These are phyloP conservation scores for Kuraishia floccosa DNA, from an alignment of 805 yeast genomes.

Conservation along the genomic window DNA sequence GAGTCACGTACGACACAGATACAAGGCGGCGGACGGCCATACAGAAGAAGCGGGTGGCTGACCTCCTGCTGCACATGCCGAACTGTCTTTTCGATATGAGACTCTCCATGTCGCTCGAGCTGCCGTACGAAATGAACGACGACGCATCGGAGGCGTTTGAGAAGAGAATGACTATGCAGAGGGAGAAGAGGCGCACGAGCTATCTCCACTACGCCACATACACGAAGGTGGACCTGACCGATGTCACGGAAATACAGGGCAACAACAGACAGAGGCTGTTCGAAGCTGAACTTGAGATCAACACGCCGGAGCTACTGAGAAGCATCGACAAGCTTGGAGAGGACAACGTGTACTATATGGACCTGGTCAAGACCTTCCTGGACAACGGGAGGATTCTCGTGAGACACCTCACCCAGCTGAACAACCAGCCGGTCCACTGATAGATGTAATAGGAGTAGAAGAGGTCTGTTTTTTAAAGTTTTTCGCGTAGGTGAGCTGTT, in stretches of 20 bases:
- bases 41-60: slow-evolving; percentile 64
- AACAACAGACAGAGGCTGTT: slow-evolving; percentile 13
- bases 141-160: slow-evolving; percentile 41
- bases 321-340: slow-evolving; percentile 17
- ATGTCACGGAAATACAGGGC: slow-evolving; percentile 25
- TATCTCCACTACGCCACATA: slow-evolving; percentile 66
- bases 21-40: slow-evolving; percentile 62
- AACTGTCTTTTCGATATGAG: slow-evolving; percentile 69
- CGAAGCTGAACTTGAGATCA: slow-evolving; percentile 23
- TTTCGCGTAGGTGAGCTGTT: no score
- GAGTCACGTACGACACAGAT: slow-evolving; percentile 57
- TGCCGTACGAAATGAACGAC: slow-evolving; percentile 48
- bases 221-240: slow-evolving; percentile 63
- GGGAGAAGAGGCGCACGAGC: slow-evolving; percentile 66
- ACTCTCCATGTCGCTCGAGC: slow-evolving; percentile 65
- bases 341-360: slow-evolving; percentile 30
- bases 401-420: slow-evolving; percentile 15
- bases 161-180: slow-evolving; percentile 34
- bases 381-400: slow-evolving; percentile 28
- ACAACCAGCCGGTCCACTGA: no score
- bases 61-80: slow-evolving; percentile 63
- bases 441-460: neutral
- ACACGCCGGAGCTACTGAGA: slow-evolving; percentile 17
- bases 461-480: neutral
- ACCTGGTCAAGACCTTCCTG: slow-evolving; percentile 31